Conservation (phyloP, 176 grass and related monocot species). For the Phoenix roebelenii region DNA sequence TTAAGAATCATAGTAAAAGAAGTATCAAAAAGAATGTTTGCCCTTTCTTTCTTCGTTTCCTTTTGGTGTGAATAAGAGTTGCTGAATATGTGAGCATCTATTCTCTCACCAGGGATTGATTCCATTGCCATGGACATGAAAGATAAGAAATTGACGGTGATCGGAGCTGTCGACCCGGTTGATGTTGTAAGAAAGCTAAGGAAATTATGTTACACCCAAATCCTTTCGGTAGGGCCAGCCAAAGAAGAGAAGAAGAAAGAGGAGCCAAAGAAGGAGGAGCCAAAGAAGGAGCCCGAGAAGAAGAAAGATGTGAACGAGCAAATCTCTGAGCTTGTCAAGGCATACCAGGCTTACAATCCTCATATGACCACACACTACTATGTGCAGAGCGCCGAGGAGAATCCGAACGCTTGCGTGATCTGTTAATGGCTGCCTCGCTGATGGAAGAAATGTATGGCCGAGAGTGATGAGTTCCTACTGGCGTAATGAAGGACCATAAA, state of each 20-base stretch:
- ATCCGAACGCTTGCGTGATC: slow-evolving; percentile 68
- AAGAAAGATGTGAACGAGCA: background rate
- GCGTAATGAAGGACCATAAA: too few relatives aligned
- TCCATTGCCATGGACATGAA: slow-evolving; percentile 59
- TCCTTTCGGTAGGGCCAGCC: slow-evolving; percentile 47
- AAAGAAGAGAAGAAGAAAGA: slow-evolving; percentile 65
- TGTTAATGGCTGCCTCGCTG: slow-evolving; percentile 18
- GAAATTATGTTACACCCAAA: slow-evolving; percentile 12
- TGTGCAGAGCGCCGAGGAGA: slow-evolving; percentile 52
- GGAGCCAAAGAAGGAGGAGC: slow-evolving; percentile 14
- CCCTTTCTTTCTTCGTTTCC: too few relatives aligned
- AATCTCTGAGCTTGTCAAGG: slow-evolving; percentile 15
- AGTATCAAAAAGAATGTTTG: too few relatives aligned
- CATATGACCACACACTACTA: slow-evolving; percentile 23
- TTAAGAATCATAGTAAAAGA: too few relatives aligned
- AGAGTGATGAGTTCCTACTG: too few relatives aligned
- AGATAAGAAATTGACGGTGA: slow-evolving; percentile 50
- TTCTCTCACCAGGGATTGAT: slow-evolving; percentile 39
- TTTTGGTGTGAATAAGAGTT: too few relatives aligned
- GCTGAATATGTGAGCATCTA: too few relatives aligned
- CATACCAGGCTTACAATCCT: slow-evolving; percentile 1
- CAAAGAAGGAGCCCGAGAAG: background rate
- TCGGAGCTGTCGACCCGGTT: slow-evolving; percentile 55
- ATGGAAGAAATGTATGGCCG: too few relatives aligned
- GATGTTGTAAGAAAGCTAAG: slow-evolving; percentile 37